phyloP scores from a whole-genome alignment of 805 yeast genomes.

The Nematodospora valgi region DNA sequence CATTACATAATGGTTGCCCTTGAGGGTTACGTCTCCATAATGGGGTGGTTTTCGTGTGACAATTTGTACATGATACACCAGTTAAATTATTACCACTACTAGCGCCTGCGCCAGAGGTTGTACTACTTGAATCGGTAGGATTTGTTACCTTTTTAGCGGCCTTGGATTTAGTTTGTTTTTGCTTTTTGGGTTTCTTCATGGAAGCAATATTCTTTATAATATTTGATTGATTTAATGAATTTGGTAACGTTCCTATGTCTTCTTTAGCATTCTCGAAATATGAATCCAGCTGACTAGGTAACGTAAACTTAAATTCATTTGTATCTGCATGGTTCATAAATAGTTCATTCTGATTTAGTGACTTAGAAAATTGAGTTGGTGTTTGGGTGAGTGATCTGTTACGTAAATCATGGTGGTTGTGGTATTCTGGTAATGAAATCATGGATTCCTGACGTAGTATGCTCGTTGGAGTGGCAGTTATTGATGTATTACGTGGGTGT shows the following conservation, averaged over 20 bases:
- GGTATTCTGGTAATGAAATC: constrained; percentile 29
- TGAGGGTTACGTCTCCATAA: constrained; percentile 59
- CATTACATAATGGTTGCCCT: constrained; percentile 61
- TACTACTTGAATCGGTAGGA: not conserved
- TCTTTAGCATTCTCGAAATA: constrained; percentile 6
- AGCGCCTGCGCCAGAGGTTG: not conserved
- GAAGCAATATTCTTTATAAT: too few relatives aligned
- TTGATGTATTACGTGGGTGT: not conserved
- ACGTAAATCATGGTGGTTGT: constrained; percentile 1
- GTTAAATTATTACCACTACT: not conserved
- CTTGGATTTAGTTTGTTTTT: not conserved
- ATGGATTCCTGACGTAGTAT: constrained; percentile 26
- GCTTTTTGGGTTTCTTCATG: constrained; percentile 1
- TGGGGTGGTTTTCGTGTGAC: constrained; percentile 59
- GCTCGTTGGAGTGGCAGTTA: constrained; percentile 17
- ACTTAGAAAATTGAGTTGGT: not conserved
- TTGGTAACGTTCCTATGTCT: not conserved
- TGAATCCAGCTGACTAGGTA: constrained; percentile 8
- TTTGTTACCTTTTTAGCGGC: not conserved
- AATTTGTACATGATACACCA: constrained; percentile 42
- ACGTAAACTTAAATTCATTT: constrained; percentile 9
- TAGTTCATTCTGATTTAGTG: not conserved
- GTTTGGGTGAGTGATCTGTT: not conserved
- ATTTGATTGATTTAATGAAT: constrained; percentile 1
- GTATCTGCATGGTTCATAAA: constrained; percentile 3